A percentile compares a stretch with the other conserved stretches of the same genome.
Evolutionary conservation across 2,329 filamentous ascomycete genomes (phyloP).

Genomic region (Botrytis hyacinthi): DNA sequence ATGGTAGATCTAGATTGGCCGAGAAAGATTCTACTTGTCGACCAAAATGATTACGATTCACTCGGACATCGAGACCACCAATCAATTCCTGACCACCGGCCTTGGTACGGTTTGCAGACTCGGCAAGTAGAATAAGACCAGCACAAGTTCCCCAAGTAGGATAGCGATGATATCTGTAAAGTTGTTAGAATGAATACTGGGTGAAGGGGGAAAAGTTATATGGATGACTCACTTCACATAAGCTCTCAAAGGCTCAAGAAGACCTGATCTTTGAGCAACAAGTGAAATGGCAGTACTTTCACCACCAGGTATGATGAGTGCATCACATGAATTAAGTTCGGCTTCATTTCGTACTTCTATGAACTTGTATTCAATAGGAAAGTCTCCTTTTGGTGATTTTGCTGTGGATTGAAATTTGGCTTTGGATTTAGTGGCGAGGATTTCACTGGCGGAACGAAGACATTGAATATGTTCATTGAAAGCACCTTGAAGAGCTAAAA

Average conservation of each 20-base stretch:
- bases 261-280: conserved; percentile 74
- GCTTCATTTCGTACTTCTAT: conserved; percentile 75
- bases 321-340: conserved; percentile 73
- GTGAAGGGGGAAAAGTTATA: neutral
- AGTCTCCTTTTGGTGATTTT: neutral
- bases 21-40: conserved; percentile 91
- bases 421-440: conserved; percentile 40
- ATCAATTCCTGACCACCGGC: conserved; percentile 90
- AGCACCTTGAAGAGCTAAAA: conserved; percentile 82
- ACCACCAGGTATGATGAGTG: conserved; percentile 85
- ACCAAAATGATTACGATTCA: conserved; percentile 93
- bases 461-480: conserved; percentile 85
- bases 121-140: conserved; percentile 85
- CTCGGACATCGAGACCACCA: conserved; percentile 83
- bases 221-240: conserved; percentile 76
- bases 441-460: conserved; percentile 64
- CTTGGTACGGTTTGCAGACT: conserved; percentile 84
- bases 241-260: conserved; percentile 79
- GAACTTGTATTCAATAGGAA: conserved; percentile 46
- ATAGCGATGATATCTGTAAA: conserved; percentile 63
- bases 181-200: conserved; percentile 21
- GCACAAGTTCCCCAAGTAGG: conserved; percentile 97
- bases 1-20: conserved; percentile 68
- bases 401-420: neutral
- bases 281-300: conserved; percentile 93